Base-by-base conservation (phyloP, 2,329 filamentous ascomycete genomes). In the Xylaria sp. region DNA sequence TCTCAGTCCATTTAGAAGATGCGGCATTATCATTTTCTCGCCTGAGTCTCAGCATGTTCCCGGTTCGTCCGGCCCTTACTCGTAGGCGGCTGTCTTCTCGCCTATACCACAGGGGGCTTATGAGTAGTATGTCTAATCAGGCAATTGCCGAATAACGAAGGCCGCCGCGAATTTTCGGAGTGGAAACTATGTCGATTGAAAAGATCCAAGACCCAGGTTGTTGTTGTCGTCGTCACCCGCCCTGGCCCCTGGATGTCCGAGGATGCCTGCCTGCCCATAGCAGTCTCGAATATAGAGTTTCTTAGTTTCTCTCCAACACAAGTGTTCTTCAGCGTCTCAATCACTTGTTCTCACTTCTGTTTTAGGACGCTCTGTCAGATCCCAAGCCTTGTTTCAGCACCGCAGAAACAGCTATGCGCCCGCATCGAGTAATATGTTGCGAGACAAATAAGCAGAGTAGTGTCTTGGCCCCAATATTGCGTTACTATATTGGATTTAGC, bases 391-490 rank as follows among this genome's bases (percentile, higher is more conserved):
- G 21, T 57, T n/a, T n/a, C 10, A 27, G 12, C 21, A 16, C 16
- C 23, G 29, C 6, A 44, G 9, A 21, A 29, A 9, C 5, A 5
- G 9, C n/a, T 25, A 13, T 27, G 8, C 16, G 13, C 8, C 21
- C 21, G 12, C 27, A 35, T 55, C 10, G 25, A 55, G 60, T 63
- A 55, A 35, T 37, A 48, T 23, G 12, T 8, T 25, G 60, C 60
- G 60, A 63, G 61, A 37, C 27, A 29, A 29, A 21, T 47, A 50
- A 60, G 44, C 29, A 40, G 27, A 51, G n/a, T 10, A 0, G 13
- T 51, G 32, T 35, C 53, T 50, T 42, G 32, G 61, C 29, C 44
- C 44, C 16, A 50, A 58, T 42, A 58, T 23, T 50, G 35, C 40
- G 16, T 13, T 23, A 48, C 25, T 16, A 23, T 23, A 44, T 27